phyloP scores from a whole-genome alignment of 108 stramenopile genomes.

The Cyclotella choctawhatcheeana region DNA sequence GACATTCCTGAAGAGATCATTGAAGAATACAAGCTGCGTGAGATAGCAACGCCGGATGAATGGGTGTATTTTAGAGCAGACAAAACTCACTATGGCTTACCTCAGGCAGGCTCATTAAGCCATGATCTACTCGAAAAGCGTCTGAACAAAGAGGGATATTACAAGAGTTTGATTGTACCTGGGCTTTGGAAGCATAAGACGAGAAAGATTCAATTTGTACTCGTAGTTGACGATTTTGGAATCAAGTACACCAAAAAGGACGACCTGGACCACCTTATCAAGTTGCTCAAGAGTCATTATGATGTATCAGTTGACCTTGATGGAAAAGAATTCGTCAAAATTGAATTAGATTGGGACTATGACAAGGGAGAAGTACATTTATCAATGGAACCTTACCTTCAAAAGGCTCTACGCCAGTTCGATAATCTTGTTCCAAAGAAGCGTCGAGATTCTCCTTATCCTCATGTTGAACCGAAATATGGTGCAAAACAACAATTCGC shows the following conservation, averaged over 20 bases:
- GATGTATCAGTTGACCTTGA: conserved; percentile 53
- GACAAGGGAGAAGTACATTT: conserved; percentile 6
- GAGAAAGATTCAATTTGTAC: conserved; percentile 34
- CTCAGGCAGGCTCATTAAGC: conserved; percentile 32
- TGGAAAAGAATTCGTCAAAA: conserved; percentile 20
- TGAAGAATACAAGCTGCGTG: conserved; percentile 36
- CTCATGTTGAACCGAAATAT: conserved; percentile 35
- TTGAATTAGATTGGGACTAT: conserved; percentile 19
- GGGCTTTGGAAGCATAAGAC: conserved; percentile 31
- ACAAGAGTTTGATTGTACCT: conserved; percentile 9
- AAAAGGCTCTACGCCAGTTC: conserved; percentile 8
- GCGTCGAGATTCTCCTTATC: conserved; percentile 47
- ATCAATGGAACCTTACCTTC: conserved; percentile 8
- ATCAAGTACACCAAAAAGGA: conserved; percentile 31
- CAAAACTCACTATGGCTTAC: conserved; percentile 24
- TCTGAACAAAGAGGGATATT: conserved; percentile 2
- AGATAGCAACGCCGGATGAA: conserved; percentile 3
- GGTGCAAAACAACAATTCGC: conserved; percentile 50
- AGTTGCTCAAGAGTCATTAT: conserved; percentile 38
- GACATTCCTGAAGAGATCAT: conserved; percentile 53
- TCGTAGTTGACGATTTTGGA: conserved; percentile 61
- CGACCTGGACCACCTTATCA: conserved; percentile 51
- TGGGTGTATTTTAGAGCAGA: not conserved
- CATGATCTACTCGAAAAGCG: conserved; percentile 7
- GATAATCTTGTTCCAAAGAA: conserved; percentile 19